Evolutionary conservation across 768 basidiomycete species (phyloP).

Genomic region (Leccinellum albellum): DNA sequence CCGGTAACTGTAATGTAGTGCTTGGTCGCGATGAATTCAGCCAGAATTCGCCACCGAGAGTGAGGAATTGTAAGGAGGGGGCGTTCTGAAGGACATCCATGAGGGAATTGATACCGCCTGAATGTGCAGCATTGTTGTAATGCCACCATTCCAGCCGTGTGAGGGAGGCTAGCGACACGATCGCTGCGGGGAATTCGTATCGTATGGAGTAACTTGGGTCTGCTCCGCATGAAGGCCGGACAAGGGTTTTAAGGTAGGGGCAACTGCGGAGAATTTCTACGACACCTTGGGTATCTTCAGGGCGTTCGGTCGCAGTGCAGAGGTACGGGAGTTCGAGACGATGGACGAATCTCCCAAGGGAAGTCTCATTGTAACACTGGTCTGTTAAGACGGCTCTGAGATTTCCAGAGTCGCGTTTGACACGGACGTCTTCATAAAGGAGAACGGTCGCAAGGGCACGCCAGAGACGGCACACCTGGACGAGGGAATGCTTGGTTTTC

Average conservation of each 20-base stretch:
- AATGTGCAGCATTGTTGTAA: slow-evolving; percentile 48
- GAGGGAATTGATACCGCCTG: slow-evolving; percentile 66
- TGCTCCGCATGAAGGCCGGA: slow-evolving; percentile 39
- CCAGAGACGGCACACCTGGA: slow-evolving; percentile 59
- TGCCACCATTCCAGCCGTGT: slow-evolving; percentile 72
- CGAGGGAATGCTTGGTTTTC: slow-evolving; percentile 39
- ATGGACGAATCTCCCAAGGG: slow-evolving; percentile 40
- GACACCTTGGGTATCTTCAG: slow-evolving; percentile 30
- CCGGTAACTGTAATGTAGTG: slow-evolving; percentile 37
- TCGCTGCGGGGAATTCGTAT: slow-evolving; percentile 53
- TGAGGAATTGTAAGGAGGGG: slow-evolving; percentile 57
- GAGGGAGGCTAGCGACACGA: slow-evolving; percentile 45
- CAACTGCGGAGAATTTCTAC: slow-evolving; percentile 49
- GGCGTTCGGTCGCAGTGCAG: slow-evolving; percentile 41
- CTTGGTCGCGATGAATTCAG: slow-evolving; percentile 18
- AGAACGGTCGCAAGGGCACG: slow-evolving; percentile 40
- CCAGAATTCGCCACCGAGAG: slow-evolving; percentile 46
- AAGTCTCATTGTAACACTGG: slow-evolving; percentile 11
- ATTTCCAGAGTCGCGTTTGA: slow-evolving; percentile 31
- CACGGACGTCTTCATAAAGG: slow-evolving; percentile 52
- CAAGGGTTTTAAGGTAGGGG: slow-evolving; percentile 49
- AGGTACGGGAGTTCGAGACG: slow-evolving; percentile 58
- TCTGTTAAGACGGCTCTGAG: slow-evolving; percentile 33
- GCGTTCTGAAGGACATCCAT: slow-evolving; percentile 46
- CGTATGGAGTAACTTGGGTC: slow-evolving; percentile 23